Evolutionary conservation across 2,329 filamentous ascomycete genomes (phyloP).

Genomic region (Thelonectria rubi): DNA sequence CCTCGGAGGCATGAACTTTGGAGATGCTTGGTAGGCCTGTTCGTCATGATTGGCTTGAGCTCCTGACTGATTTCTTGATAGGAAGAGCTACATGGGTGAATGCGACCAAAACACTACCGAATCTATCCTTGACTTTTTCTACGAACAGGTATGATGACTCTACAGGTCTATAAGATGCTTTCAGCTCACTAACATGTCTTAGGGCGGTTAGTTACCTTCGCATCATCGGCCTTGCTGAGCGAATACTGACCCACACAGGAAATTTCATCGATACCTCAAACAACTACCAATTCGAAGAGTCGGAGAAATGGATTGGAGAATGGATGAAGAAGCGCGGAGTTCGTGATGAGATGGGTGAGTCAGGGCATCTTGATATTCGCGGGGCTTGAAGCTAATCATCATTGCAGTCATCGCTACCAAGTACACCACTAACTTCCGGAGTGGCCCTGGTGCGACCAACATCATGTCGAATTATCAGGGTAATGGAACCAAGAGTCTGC

Average conservation of each 20-base stretch:
- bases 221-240: too few species aligned
- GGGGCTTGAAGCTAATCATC: constrained; percentile 4
- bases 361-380: neutral
- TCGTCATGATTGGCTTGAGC: accelerated
- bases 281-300: constrained; percentile 72
- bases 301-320: constrained; percentile 73
- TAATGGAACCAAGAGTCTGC: constrained; percentile 70
- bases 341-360: constrained; percentile 69
- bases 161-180: neutral
- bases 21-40: constrained; percentile 57
- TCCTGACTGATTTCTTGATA: constrained; percentile 33
- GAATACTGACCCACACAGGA: constrained; percentile 48
- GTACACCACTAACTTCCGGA: constrained; percentile 67
- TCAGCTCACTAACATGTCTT: constrained; percentile 22
- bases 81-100: constrained; percentile 67
- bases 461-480: constrained; percentile 64
- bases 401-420: constrained; percentile 73
- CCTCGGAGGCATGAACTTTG: constrained; percentile 73
- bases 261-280: constrained; percentile 80
- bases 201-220: constrained; percentile 40
- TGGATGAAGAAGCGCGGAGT: constrained; percentile 74
- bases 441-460: constrained; percentile 51
- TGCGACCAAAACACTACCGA: constrained; percentile 71
- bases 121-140: constrained; percentile 72
- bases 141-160: constrained; percentile 56